Conservation (phyloP, 2,329 filamentous ascomycete species). For the Sporothrix brunneoviolacea region DNA sequence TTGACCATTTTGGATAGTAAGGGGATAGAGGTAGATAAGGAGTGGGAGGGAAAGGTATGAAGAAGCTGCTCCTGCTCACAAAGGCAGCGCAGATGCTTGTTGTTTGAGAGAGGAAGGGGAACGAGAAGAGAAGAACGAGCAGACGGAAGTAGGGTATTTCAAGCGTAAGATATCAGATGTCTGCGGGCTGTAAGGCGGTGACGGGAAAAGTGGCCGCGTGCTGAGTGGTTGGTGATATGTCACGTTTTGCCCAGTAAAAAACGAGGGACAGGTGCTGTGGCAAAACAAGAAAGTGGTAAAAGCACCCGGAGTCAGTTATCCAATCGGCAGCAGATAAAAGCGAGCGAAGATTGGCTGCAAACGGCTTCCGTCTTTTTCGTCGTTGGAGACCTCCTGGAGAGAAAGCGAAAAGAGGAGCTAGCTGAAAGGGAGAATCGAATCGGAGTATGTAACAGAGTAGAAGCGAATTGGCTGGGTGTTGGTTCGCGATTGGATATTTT, state of each 20-base stretch:
- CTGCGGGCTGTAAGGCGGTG: neutral
- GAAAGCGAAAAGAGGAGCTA: neutral
- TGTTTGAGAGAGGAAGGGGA: neutral
- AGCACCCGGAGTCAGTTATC: no score
- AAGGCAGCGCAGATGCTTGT: no score
- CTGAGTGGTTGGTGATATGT: conserved; percentile 4
- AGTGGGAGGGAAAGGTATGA: neutral
- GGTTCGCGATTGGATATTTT: no score
- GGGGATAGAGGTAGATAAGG: neutral
- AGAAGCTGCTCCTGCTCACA: neutral
- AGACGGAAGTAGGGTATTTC: neutral
- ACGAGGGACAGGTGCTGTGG: conserved; percentile 5
- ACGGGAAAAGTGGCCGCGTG: neutral
- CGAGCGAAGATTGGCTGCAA: neutral
- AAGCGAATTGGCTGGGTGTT: neutral
- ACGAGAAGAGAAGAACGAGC: no score
- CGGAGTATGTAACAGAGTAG: neutral
- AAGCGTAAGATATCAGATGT: neutral
- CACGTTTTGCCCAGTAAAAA: conserved; percentile 4
- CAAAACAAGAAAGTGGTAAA: conserved; percentile 6
- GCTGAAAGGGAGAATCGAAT: no score
- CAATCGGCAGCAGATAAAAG: no score
- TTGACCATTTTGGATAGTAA: conserved; percentile 26
- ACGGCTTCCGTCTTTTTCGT: no score
- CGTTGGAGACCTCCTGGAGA: neutral